Conservation (phyloP, 1,284 basidiomycete genomes). For the Leccinum angustisporum region DNA sequence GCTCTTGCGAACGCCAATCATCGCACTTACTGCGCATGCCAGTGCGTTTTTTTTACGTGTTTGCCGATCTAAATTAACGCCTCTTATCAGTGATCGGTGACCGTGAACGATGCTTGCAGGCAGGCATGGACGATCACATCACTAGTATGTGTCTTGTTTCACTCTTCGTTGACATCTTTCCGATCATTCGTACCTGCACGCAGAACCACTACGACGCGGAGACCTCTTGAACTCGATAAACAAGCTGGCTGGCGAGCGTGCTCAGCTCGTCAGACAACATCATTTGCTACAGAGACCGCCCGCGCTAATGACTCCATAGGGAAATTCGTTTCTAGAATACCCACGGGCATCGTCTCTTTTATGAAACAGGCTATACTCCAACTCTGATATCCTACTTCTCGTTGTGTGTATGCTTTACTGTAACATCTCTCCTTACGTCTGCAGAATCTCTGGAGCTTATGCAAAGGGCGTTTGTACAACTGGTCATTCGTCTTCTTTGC, state of each 20-base stretch:
- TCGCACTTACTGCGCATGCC: constrained; percentile 91
- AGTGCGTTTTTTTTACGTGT: constrained; percentile 51
- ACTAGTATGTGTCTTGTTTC: constrained; percentile 55
- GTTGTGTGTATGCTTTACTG: constrained; percentile 8
- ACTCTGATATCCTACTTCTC: constrained; percentile 20
- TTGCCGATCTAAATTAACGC: constrained; percentile 8
- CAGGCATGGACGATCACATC: constrained; percentile 83
- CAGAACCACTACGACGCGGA: constrained; percentile 73
- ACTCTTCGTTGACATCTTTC: neutral
- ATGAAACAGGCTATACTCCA: neutral
- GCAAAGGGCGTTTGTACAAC: neutral
- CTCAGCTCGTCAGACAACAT: constrained; percentile 33
- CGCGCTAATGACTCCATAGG: constrained; percentile 29
- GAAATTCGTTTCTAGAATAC: constrained; percentile 4
- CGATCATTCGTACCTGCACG: constrained; percentile 3
- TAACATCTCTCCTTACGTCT: constrained; percentile 12
- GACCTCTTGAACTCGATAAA: constrained; percentile 78
- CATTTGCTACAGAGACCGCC: constrained; percentile 35
- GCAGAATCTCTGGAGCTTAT: neutral
- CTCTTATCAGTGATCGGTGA: constrained; percentile 84
- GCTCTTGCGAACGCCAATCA: constrained; percentile 83
- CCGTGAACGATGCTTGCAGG: constrained; percentile 88
- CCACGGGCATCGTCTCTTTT: neutral
- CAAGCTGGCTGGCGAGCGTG: constrained; percentile 59
- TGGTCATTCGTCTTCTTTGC: neutral